Base-by-base conservation (phyloP, 192 early-diverging fungal genomes). In the Geranomyces variabilis region DNA sequence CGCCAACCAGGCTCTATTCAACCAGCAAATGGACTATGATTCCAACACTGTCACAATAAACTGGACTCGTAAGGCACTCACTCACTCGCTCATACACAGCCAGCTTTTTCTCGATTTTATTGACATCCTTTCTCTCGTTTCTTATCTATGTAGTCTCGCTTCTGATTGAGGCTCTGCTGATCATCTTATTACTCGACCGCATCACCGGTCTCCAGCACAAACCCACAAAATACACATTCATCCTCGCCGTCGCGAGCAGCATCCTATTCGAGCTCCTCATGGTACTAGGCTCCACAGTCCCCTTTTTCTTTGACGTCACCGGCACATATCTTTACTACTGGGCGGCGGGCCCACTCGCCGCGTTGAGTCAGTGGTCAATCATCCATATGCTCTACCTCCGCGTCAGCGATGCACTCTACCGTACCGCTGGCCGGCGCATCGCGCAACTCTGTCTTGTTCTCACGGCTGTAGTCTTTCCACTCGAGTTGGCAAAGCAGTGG, bases 191-290 rank as follows among this genome's bases (percentile, higher is more conserved):
- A n/a, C 19, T n/a, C 51, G 51, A 53, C 51, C 51, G 51, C 7
- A 53, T 53, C 4, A 26, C 24, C n/a, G 51, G 7, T 7, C 24
- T 53, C 6, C 19, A 53, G 51, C 51, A 53, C 51, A n/a, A 26
- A 7, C 51, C 17, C 4, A 53, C 51, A 3, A 4, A 15, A 4
- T 9, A 26, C 7, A 53, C 17, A 3, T 53, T 53, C 15, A 26
- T n/a, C 17, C 19, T 53, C 7, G 51, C 51, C 51, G 51, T 53
- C 7, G 17, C 51, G 7, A 53, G 6, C 51, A 53, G 51, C 51
- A 53, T 53, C 15, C 51, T 53, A n/a, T 53, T 53, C 24, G 51
- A 53, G 6, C 51, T 53, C 24, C 24, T 53, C n/a, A 53, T 24
- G n/a, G 51, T 17, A n/a, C n/a, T n/a, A n/a, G n/a, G 46, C 46